Conservation (phyloP, 2,329 filamentous ascomycete species). For the Pseudopithomyces maydicus region DNA sequence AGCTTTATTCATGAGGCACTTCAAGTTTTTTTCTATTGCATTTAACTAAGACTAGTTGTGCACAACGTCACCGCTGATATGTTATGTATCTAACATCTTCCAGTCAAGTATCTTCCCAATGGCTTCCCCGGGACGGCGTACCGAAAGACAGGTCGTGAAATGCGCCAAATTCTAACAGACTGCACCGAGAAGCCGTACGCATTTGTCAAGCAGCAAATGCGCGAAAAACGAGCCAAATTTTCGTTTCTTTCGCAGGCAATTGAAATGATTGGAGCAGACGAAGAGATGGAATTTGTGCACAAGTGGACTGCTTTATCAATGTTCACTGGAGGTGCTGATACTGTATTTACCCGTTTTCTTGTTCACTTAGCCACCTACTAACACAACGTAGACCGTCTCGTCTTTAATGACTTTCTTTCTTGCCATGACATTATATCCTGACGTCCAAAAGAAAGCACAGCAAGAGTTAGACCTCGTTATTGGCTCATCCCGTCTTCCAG, state of each 20-base stretch:
- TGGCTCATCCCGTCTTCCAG: conserved; percentile 53
- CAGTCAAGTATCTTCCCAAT: conserved; percentile 48
- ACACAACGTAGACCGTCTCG: conserved; percentile 41
- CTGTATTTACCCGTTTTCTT: conserved; percentile 5
- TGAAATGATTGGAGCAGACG: conserved; percentile 34
- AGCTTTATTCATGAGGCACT: too few species aligned
- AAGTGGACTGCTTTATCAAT: conserved; percentile 53
- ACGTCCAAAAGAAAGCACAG: conserved; percentile 55
- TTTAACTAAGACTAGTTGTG: too few species aligned
- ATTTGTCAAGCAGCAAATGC: conserved; percentile 48
- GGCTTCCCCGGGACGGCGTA: conserved; percentile 54
- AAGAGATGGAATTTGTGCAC: conserved; percentile 39
- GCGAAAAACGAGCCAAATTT: conserved; percentile 21
- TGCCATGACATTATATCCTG: conserved; percentile 57
- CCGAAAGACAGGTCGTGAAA: conserved; percentile 45
- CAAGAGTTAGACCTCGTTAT: conserved; percentile 56
- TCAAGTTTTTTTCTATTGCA: too few species aligned
- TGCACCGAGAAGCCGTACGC: conserved; percentile 46
- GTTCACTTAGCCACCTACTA: background rate
- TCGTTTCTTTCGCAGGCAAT: conserved; percentile 49
- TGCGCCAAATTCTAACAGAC: conserved; percentile 26
- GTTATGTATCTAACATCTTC: background rate
- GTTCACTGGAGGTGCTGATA: conserved; percentile 54
- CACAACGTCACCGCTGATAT: background rate
- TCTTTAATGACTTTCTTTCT: conserved; percentile 54